A percentile compares a stretch with the other conserved stretches of the same genome.
phyloP scores from a whole-genome alignment of 176 grass and related monocot species.

The Urochloa ruziziensis region DNA sequence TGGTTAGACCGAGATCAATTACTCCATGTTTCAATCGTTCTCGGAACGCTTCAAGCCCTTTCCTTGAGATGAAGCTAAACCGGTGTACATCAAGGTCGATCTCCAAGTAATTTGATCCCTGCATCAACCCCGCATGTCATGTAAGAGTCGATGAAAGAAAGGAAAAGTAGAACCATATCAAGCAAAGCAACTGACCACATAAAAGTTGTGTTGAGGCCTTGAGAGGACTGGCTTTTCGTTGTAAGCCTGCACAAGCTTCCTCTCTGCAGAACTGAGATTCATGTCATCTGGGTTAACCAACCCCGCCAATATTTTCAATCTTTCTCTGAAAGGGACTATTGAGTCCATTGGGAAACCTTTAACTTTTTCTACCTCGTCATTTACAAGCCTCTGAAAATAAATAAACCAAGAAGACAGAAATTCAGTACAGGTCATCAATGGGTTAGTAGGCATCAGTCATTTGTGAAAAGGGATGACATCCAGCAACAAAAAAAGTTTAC shows the following conservation, averaged over 20 bases:
- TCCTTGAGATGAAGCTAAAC: conserved; percentile 91
- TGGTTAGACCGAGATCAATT: conserved; percentile 78
- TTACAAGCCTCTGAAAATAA: conserved; percentile 64
- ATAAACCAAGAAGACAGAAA: neutral
- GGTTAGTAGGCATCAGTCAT: conserved; percentile 1
- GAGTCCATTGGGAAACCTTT: conserved; percentile 91
- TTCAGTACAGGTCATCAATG: neutral
- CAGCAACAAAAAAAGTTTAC: conserved; percentile 15
- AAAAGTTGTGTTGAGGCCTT: conserved; percentile 90
- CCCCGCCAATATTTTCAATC: conserved; percentile 93
- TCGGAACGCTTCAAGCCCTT: conserved; percentile 83
- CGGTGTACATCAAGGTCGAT: conserved; percentile 92
- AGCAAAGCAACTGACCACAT: conserved; percentile 45
- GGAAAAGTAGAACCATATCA: neutral
- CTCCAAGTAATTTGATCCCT: conserved; percentile 98
- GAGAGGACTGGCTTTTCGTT: conserved; percentile 94
- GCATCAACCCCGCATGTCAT: conserved; percentile 24
- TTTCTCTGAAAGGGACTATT: conserved; percentile 73
- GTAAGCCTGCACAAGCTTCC: conserved; percentile 86
- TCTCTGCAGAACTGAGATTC: conserved; percentile 77
- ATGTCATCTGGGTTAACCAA: conserved; percentile 88
- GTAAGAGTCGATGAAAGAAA: conserved; percentile 9
- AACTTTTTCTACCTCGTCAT: conserved; percentile 79
- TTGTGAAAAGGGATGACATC: neutral
- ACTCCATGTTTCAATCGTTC: conserved; percentile 77